Percentiles rank a stretch among this genome's conserved stretches.
These are phyloP conservation scores for Lentinus brumalis DNA, from an alignment of 768 basidiomycete species.

Conservation along the genomic window DNA sequence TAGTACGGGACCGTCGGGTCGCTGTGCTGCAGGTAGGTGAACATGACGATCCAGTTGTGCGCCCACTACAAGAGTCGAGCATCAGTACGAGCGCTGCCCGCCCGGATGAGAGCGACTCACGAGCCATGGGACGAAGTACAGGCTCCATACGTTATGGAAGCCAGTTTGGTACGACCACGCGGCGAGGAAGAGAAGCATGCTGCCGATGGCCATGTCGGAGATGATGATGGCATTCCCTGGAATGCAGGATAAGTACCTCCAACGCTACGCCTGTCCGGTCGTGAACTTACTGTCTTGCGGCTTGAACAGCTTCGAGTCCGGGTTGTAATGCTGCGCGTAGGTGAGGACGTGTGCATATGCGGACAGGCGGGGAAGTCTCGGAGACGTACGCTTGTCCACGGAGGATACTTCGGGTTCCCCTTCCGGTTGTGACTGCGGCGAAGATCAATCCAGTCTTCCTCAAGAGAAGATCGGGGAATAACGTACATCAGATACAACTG, in stretches of 20 bases:
- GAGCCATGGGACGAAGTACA: conserved; percentile 54
- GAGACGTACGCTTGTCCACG: conserved; percentile 24
- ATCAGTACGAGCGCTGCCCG: background rate
- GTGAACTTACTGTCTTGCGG: conserved; percentile 43
- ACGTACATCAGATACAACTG: conserved; percentile 28
- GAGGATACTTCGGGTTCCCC: conserved; percentile 30
- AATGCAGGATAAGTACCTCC: too few species aligned
- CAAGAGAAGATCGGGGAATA: background rate
- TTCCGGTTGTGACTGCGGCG: conserved; percentile 24
- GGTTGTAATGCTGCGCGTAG: conserved; percentile 24
- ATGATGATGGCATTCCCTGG: conserved; percentile 36
- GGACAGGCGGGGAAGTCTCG: background rate
- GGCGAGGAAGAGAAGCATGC: conserved; percentile 40
- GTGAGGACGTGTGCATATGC: background rate
- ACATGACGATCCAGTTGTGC: conserved; percentile 39
- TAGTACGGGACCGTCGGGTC: conserved; percentile 31
- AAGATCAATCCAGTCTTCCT: background rate
- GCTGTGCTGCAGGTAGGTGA: conserved; percentile 30
- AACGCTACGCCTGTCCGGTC: background rate
- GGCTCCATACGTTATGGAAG: conserved; percentile 35
- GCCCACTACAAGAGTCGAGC: conserved; percentile 36
- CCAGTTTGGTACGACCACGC: conserved; percentile 34
- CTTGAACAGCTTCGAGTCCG: conserved; percentile 46
- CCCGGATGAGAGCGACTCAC: conserved; percentile 30
- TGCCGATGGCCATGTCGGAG: conserved; percentile 44